Evolutionary conservation across 345 rosid species (phyloP), one percentile per base, ranked within the genome.

Genomic region (Carallia brachiata): DNA sequence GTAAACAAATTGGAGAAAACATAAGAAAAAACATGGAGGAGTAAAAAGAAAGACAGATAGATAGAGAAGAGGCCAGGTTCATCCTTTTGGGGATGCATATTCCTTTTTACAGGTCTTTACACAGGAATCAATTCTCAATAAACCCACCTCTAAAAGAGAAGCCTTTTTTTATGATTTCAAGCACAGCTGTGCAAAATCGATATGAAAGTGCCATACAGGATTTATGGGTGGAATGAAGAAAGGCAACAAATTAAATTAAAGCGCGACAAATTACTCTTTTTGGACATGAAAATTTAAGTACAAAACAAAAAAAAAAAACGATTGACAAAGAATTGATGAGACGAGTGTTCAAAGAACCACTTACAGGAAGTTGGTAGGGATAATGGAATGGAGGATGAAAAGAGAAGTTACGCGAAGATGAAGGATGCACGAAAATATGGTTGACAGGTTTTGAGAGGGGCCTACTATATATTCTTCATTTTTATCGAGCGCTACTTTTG

Each of bases 11-110:
- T 13, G 52, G 30, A 58, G 52, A 16, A 54, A 23, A 27, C 16
- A 44, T 12, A 39, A 57, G 54, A 69, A 5, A 19, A 17, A 31
- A 47, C 18, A 27, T 36, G 23, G 7, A 9, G 34, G 30, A 67
- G 12, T 36, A 30, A 12, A 44, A 61, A 62, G 28, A 30, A 18
- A 40, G 57, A 70, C 7, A 72, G 47, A 39, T 17, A 72, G 47
- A 39, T 17, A 17, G 28, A 52, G 12, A 60, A 67, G 62, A 72
- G 60, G 69, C 68, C 84, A 73, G 73, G 75, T 79, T 78, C 82
- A 60, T 78, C 70, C 75, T 75, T 76, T 79, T 27, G 52, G n/a
- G 34, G 47, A 23, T 60, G 65, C 30, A 34, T 19, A 34, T 50
- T 62, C 34, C 63, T 17, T 57, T 39, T 39, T 40, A 17, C 52